These are phyloP conservation scores for Debaryomyces coudertii DNA, from an alignment of 1,139 yeast species.

Conservation along the genomic window DNA sequence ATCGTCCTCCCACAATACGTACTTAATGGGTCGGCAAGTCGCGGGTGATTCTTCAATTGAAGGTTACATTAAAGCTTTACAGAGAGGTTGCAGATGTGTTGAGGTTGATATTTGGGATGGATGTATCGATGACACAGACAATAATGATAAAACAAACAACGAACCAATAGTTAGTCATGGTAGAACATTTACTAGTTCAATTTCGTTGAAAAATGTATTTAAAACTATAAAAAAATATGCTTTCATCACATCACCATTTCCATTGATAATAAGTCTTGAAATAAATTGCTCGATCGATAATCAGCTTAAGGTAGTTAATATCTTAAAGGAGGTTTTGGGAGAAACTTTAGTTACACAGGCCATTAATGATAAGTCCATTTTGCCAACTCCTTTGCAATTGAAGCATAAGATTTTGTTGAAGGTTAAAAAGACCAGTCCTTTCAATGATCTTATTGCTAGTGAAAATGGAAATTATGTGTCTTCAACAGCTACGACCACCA, in stretches of 20 bases:
- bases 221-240: conserved; percentile 79
- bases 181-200: conserved; percentile 72
- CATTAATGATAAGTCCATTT: conserved; percentile 24
- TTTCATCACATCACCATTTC: conserved; percentile 80
- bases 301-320: conserved; percentile 59
- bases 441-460: conserved; percentile 21
- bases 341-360: conserved; percentile 56
- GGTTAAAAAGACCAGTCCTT: conserved; percentile 61
- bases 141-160: conserved; percentile 24
- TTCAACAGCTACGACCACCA: conserved; percentile 31
- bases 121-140: conserved; percentile 22
- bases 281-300: conserved; percentile 70
- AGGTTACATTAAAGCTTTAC: conserved; percentile 86
- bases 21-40: conserved; percentile 84
- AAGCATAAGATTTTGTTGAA: conserved; percentile 74
- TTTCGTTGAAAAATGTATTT: conserved; percentile 70
- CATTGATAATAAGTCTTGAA: conserved; percentile 86
- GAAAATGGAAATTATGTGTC: conserved; percentile 29
- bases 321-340: conserved; percentile 60
- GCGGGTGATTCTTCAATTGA: conserved; percentile 91
- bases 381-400: conserved; percentile 77
- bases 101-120: conserved; percentile 98
- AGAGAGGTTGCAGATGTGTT: conserved; percentile 88
- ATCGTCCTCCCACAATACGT: conserved; percentile 94
- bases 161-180: conserved; percentile 95